Evolutionary conservation across 345 rosid genomes (phyloP).

Genomic region (Barbarea vulgaris): DNA sequence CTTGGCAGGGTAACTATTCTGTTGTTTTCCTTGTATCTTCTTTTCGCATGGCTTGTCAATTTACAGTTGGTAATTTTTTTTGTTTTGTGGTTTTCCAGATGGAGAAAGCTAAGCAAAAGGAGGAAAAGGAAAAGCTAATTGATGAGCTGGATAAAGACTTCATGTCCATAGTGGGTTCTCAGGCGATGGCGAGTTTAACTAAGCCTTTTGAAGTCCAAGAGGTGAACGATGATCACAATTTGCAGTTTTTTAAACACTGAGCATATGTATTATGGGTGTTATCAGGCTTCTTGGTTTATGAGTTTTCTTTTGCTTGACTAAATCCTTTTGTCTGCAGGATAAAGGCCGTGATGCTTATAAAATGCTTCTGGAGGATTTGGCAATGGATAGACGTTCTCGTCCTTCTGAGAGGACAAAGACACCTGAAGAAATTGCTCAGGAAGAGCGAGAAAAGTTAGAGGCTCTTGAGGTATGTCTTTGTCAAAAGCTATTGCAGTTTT

Average conservation of each 20-base stretch:
- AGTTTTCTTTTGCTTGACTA: slow-evolving; percentile 20
- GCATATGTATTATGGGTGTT: not conserved
- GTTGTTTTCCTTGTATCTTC: slow-evolving; percentile 8
- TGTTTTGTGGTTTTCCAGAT: slow-evolving; percentile 51
- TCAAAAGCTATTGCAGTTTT: not conserved
- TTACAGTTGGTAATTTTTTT: slow-evolving; percentile 10
- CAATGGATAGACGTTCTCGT: slow-evolving; percentile 71
- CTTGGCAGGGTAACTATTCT: slow-evolving; percentile 69
- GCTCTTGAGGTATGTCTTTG: slow-evolving; percentile 67
- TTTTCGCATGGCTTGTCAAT: slow-evolving; percentile 7
- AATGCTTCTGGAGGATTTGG: slow-evolving; percentile 58
- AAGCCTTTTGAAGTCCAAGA: slow-evolving; percentile 42
- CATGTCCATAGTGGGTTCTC: slow-evolving; percentile 64
- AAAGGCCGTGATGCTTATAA: slow-evolving; percentile 60
- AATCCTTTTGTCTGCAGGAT: slow-evolving; percentile 39
- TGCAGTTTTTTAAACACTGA: slow-evolving; percentile 1
- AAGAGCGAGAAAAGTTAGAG: slow-evolving; percentile 77
- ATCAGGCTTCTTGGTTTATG: not conserved
- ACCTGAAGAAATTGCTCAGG: slow-evolving; percentile 97
- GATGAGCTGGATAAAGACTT: slow-evolving; percentile 79
- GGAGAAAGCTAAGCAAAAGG: slow-evolving; percentile 83
- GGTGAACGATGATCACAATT: slow-evolving; percentile 12
- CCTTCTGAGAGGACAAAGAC: slow-evolving; percentile 88
- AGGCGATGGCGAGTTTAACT: slow-evolving; percentile 59
- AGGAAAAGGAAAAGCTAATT: slow-evolving; percentile 76